Evolutionary conservation across 495 filamentous ascomycete species (phyloP).

Genomic region (Astrocystis sublimbata): DNA sequence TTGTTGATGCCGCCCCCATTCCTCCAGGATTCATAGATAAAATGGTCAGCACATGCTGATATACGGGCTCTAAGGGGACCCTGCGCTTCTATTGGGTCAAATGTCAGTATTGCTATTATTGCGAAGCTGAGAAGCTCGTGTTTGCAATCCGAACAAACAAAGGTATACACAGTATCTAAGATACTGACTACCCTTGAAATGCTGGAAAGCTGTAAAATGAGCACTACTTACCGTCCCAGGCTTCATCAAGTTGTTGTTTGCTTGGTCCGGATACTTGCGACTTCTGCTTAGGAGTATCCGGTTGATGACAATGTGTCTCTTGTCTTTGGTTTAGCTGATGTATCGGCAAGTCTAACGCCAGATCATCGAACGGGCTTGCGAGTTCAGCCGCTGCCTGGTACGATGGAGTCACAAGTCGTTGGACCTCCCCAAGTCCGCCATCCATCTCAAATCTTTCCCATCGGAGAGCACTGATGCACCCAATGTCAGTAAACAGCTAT

Average conservation of each 20-base stretch:
- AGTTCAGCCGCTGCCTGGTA: conserved; percentile 72
- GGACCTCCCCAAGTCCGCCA: conserved; percentile 46
- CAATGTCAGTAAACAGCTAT: no score
- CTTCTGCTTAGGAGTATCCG: conserved; percentile 6
- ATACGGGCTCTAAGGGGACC: conserved; percentile 61
- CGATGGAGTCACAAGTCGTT: conserved; percentile 52
- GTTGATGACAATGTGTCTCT: conserved; percentile 26
- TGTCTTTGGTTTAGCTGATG: conserved; percentile 58
- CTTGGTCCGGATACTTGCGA: conserved; percentile 37
- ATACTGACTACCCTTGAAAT: not conserved
- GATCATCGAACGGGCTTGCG: conserved; percentile 60
- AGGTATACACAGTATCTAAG: not conserved
- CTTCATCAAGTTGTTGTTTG: conserved; percentile 60
- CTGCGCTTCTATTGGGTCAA: conserved; percentile 48
- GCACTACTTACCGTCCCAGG: conserved; percentile 54
- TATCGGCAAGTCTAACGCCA: conserved; percentile 63
- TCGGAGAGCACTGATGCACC: conserved; percentile 55
- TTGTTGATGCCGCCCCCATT: conserved; percentile 56
- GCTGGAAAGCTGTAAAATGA: not conserved
- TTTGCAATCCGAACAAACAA: not conserved
- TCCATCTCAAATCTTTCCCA: conserved; percentile 71
- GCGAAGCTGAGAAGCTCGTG: not conserved
- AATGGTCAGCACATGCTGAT: conserved; percentile 61
- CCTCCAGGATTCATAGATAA: conserved; percentile 60
- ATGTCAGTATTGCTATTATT: not conserved